phyloP scores from a whole-genome alignment of 768 basidiomycete genomes.

The Asterophora parasitica region DNA sequence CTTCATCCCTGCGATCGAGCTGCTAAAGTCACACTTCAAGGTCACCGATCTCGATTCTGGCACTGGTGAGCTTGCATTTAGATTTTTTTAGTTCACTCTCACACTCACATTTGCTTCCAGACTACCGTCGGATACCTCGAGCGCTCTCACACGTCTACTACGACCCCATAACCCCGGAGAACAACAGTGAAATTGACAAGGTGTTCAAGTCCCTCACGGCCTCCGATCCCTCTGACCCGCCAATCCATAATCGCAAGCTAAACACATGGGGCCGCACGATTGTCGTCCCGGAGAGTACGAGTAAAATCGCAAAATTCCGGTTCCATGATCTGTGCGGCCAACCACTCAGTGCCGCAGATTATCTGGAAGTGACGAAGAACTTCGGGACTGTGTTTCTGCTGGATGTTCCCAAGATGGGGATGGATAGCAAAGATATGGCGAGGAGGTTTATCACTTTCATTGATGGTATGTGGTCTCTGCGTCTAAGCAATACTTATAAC shows the following conservation, averaged over 20 bases:
- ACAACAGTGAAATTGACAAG: slow-evolving; percentile 68
- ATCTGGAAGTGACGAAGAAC: slow-evolving; percentile 84
- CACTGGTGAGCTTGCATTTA: slow-evolving; percentile 54
- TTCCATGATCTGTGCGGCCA: slow-evolving; percentile 86
- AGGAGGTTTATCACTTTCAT: slow-evolving; percentile 97
- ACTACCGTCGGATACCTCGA: slow-evolving; percentile 92
- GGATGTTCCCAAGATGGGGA: slow-evolving; percentile 84
- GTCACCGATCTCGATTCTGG: slow-evolving; percentile 95
- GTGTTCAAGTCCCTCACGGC: slow-evolving; percentile 73
- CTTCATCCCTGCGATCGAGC: slow-evolving; percentile 91
- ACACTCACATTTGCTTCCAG: slow-evolving; percentile 33
- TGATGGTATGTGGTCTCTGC: slow-evolving; percentile 55
- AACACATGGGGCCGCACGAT: slow-evolving; percentile 90
- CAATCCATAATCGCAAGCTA: slow-evolving; percentile 59
- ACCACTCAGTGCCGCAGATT: slow-evolving; percentile 92
- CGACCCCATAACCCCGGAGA: slow-evolving; percentile 66
- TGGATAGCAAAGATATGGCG: slow-evolving; percentile 86
- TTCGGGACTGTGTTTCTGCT: slow-evolving; percentile 87
- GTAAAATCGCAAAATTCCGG: slow-evolving; percentile 75
- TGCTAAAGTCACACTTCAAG: slow-evolving; percentile 82
- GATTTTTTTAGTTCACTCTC: not conserved
- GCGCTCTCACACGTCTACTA: slow-evolving; percentile 94
- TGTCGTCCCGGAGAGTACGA: slow-evolving; percentile 73
- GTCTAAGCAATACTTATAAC: not conserved
- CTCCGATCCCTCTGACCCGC: slow-evolving; percentile 46